phyloP scores from a whole-genome alignment of 441 rosid genomes.

The Erysimum pusillum region DNA sequence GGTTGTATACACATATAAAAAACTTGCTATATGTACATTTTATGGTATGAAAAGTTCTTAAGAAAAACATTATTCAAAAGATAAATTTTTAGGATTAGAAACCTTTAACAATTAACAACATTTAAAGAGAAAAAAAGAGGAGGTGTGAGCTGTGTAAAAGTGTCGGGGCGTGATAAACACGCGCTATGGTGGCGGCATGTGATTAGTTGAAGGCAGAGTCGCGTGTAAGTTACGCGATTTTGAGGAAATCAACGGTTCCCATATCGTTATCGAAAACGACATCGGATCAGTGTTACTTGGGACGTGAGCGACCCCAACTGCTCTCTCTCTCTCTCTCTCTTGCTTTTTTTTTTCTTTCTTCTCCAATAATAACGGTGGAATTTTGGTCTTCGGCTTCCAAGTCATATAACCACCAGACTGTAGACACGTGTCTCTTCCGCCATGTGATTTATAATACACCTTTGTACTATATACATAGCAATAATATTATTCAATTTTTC shows the following conservation, averaged over 20 bases:
- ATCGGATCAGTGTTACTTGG: conserved; percentile 42
- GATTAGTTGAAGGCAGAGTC: conserved; percentile 15
- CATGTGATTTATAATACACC: background rate
- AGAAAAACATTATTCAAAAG: too few species aligned
- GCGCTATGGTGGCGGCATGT: conserved; percentile 13
- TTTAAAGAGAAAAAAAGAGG: too few species aligned
- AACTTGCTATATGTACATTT: too few species aligned
- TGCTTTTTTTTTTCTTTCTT: background rate
- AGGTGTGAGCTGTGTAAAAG: too few species aligned
- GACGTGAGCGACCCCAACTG: conserved; percentile 29
- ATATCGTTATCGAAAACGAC: conserved; percentile 35
- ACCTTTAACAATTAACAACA: too few species aligned
- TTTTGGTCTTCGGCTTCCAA: background rate
- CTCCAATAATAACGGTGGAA: conserved; percentile 29
- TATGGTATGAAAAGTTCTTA: too few species aligned
- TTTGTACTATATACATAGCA: background rate
- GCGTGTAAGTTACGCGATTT: conserved; percentile 47
- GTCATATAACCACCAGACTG: conserved; percentile 2
- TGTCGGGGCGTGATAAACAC: conserved; percentile 43
- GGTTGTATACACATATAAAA: too few species aligned
- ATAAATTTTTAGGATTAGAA: too few species aligned
- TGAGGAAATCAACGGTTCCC: conserved; percentile 29
- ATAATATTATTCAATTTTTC: background rate
- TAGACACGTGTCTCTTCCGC: conserved; percentile 37
- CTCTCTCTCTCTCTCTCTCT: background rate